Percentiles rank a stretch among this genome's conserved stretches.
These are phyloP conservation scores for Beauveria asiatica DNA, from an alignment of 2,329 filamentous ascomycete genomes.

Conservation along the genomic window DNA sequence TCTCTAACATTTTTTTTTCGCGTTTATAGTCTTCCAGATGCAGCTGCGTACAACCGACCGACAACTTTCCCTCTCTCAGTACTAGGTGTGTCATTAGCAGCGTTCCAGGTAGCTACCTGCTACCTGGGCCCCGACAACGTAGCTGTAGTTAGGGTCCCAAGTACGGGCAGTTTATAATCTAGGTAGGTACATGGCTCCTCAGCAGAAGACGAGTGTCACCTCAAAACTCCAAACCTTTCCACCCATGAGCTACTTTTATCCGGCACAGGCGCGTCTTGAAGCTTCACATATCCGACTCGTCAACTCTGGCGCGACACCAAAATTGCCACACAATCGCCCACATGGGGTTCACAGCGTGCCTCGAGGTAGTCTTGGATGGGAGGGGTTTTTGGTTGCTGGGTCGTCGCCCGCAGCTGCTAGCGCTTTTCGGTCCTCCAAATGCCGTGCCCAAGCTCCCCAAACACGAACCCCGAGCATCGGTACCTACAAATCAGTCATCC, in stretches of 20 bases:
- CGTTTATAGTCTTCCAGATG: neutral
- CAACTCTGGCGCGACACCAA: neutral
- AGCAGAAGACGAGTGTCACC: neutral
- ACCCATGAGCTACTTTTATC: neutral
- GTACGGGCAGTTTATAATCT: too few species aligned
- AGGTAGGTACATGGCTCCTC: neutral
- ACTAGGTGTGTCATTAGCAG: neutral
- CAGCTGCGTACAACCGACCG: neutral
- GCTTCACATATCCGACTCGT: neutral
- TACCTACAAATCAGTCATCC: neutral
- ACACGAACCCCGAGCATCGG: neutral
- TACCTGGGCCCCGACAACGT: too few species aligned
- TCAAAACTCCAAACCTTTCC: neutral
- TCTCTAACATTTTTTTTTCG: neutral
- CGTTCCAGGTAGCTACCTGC: too few species aligned
- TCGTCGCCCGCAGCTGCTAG: neutral
- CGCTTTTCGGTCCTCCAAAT: constrained; percentile 1
- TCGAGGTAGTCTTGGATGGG: neutral
- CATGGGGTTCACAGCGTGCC: neutral
- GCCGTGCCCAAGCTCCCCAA: constrained; percentile 3
- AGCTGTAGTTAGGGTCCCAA: too few species aligned
- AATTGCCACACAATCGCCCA: constrained; percentile 2
- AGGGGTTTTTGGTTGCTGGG: neutral
- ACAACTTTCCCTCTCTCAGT: neutral
- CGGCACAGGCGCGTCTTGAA: neutral